Conservation (phyloP, 2,329 filamentous ascomycete species). For the Diplodia intermedia region DNA sequence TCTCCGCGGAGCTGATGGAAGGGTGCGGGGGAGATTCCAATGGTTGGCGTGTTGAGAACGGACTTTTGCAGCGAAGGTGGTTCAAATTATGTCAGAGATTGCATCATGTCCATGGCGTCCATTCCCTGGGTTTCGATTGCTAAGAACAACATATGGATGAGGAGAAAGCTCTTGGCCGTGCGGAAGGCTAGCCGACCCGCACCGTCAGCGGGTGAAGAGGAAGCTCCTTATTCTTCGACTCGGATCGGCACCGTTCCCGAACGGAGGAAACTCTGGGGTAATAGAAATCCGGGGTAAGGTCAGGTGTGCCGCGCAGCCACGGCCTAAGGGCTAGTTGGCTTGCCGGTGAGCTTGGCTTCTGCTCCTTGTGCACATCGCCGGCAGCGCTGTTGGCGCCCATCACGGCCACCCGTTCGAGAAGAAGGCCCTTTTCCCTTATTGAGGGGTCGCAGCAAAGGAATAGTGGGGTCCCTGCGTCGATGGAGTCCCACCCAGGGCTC, state of each 20-base stretch:
- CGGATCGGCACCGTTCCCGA: not conserved
- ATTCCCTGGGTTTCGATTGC: conserved; percentile 4
- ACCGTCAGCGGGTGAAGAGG: not conserved
- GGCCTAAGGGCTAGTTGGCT: not conserved
- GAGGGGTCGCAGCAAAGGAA: conserved; percentile 7
- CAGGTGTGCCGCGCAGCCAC: conserved; percentile 6
- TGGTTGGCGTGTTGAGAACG: not conserved
- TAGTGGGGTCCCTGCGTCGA: conserved; percentile 13
- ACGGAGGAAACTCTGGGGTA: conserved; percentile 23
- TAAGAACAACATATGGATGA: conserved; percentile 8
- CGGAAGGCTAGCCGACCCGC: conserved; percentile 26
- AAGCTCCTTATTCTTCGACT: not conserved
- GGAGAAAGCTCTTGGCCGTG: conserved; percentile 2
- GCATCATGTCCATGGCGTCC: conserved; percentile 4
- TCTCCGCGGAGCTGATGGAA: conserved; percentile 17
- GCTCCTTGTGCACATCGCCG: conserved; percentile 22
- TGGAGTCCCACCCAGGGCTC: conserved; percentile 4
- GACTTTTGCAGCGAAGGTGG: conserved; percentile 12
- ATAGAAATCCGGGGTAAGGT: conserved; percentile 30
- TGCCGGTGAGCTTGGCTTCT: conserved; percentile 5
- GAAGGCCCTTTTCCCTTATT: conserved; percentile 6
- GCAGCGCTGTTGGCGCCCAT: conserved; percentile 21
- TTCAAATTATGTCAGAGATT: conserved; percentile 30
- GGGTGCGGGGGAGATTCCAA: not conserved
- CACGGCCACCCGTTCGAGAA: conserved; percentile 15